phyloP scores from a whole-genome alignment of 371 early-diverging fungal species.

The Mortierella sp. region DNA sequence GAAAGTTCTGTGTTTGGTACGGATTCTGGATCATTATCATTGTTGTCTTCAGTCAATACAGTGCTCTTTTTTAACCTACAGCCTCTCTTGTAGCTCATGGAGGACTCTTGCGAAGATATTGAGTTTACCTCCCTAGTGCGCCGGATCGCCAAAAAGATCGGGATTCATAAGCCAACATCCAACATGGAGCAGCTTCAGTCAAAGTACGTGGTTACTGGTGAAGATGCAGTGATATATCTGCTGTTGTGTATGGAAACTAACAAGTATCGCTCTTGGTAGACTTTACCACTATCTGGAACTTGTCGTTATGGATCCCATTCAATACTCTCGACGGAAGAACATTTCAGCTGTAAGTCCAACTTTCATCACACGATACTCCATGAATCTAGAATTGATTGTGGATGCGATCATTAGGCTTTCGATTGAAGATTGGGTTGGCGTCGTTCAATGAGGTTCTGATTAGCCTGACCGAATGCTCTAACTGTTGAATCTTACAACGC shows the following conservation, averaged over 20 bases:
- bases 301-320: conserved; percentile 16
- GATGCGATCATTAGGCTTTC: no score
- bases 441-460: no score
- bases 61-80: neutral
- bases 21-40: neutral
- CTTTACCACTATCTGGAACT: conserved; percentile 28
- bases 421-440: no score
- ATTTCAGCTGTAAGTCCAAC: conserved; percentile 15
- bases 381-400: no score
- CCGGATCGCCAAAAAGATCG: conserved; percentile 23
- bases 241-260: no score
- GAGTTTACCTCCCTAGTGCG: conserved; percentile 22
- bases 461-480: no score
- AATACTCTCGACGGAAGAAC: conserved; percentile 11
- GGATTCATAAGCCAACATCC: conserved; percentile 3
- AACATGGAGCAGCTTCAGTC: conserved; percentile 19
- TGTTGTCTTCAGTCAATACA: neutral
- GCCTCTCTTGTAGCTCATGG: conserved; percentile 10
- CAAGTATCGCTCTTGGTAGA: conserved; percentile 2
- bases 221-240: neutral
- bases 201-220: conserved; percentile 6
- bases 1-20: conserved; percentile 20
- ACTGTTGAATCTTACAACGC: no score
- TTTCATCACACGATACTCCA: no score
- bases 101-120: conserved; percentile 24